Base-by-base conservation (phyloP, 2,329 filamentous ascomycete genomes). In the Clonostachys rhizophaga region DNA sequence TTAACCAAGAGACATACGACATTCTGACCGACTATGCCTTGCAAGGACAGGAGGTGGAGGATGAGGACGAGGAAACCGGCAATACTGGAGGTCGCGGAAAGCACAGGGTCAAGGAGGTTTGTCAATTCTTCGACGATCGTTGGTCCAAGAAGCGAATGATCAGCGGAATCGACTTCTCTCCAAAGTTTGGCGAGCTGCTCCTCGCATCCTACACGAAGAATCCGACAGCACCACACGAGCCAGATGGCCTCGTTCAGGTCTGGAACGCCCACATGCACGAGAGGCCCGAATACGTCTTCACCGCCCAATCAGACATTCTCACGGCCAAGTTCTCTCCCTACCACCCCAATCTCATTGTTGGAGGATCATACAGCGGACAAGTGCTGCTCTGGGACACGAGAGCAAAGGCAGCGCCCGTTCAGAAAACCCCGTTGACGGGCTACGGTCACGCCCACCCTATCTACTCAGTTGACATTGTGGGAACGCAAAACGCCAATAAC, bases 121-220 rank as follows among this genome's bases (percentile, higher is more conserved):
- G 87, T 35, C 92, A 96, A 59, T 96, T 97, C 67, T 96, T 89
- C 68, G 91, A 96, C 60, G 88, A 95, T 51, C 81, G 91, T 63
- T 96, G 92, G 88, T 95, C 90, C 61, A 95, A 95, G 74, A 96
- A 96, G 72, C 86, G 91, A 54, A 96, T 96, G 87, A 87, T 99
- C 62, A 96, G 89, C 63, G 88, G 91, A 58, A 84, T 99, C 57
- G 89, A 92, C 69, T 99, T 96, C 68, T 97, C 92, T 41, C 88
- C 90, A 46, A 96, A 96, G 74, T 95, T 94, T 60, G 89, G 89
- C 24, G 94, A 99, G 68, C 80, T 99, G 35, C 76, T 99, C 42
- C 82, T 97, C 43, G 91, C 94, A 33, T 89, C 94, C 5, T 97
- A 99, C 67, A 99, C 94, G 47, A 99, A 97, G 70, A 96, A 96